These are phyloP conservation scores for Aegilops umbellulata DNA, from an alignment of 176 grass and related monocot genomes.

Conservation along the genomic window DNA sequence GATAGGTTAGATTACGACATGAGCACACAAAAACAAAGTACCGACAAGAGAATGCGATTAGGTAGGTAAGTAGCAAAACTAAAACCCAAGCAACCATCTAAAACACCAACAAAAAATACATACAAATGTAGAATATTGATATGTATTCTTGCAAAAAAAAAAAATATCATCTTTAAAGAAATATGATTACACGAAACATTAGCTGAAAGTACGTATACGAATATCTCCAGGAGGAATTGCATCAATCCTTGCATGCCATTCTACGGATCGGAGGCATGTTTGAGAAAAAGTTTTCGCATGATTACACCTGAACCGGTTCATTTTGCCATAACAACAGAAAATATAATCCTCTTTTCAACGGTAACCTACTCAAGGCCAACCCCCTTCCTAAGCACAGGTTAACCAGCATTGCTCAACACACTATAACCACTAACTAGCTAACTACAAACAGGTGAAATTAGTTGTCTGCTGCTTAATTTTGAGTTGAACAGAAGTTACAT, in stretches of 20 bases:
- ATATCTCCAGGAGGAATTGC: background rate
- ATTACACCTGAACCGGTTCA: background rate
- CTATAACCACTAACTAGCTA: background rate
- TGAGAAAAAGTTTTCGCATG: background rate
- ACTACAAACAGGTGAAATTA: background rate
- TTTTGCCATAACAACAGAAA: background rate
- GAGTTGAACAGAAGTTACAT: constrained; percentile 27
- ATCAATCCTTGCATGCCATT: background rate
- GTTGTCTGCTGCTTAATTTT: constrained; percentile 10
- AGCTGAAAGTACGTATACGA: too few relatives aligned
- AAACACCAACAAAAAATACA: background rate
- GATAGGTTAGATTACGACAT: background rate
- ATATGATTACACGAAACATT: too few relatives aligned
- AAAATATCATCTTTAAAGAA: too few relatives aligned
- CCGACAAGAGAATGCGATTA: background rate
- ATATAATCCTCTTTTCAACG: background rate
- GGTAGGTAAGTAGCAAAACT: background rate
- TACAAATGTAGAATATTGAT: background rate
- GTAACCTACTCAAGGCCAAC: background rate
- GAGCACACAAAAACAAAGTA: background rate
- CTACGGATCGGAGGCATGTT: background rate
- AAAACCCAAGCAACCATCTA: background rate
- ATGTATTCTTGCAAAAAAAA: too few relatives aligned
- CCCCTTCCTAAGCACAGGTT: background rate
- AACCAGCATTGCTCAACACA: background rate